phyloP scores from a whole-genome alignment of 169 alveolate species.

The Theileria sp. region DNA sequence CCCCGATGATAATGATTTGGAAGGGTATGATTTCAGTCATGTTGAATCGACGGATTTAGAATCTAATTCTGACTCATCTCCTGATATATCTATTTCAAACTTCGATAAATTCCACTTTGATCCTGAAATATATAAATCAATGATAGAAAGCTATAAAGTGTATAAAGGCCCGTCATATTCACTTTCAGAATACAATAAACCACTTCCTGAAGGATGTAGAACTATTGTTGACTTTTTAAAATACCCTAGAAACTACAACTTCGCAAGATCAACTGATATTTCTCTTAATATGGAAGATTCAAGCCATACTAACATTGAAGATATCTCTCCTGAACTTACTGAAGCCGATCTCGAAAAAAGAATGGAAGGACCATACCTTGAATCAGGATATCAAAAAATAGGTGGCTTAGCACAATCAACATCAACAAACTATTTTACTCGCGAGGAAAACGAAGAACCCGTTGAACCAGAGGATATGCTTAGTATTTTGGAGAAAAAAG shows the following conservation, averaged over 20 bases:
- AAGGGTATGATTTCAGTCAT: neutral
- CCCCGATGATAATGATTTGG: neutral
- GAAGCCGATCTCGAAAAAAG: neutral
- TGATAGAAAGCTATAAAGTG: slow-evolving; percentile 4
- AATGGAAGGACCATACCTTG: slow-evolving; percentile 33
- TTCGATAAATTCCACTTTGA: slow-evolving; percentile 8
- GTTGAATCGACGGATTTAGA: neutral
- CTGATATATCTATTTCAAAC: neutral
- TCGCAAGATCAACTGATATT: slow-evolving; percentile 33
- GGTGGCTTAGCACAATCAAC: neutral
- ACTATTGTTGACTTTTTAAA: slow-evolving; percentile 53
- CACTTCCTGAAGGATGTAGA: slow-evolving; percentile 61
- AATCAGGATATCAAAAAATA: slow-evolving; percentile 25
- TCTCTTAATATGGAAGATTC: slow-evolving; percentile 28
- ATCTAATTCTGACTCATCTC: neutral
- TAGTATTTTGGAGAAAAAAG: slow-evolving; percentile 11
- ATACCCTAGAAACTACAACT: slow-evolving; percentile 57
- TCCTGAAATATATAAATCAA: slow-evolving; percentile 10
- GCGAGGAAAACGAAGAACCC: slow-evolving; percentile 17
- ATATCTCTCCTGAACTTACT: neutral
- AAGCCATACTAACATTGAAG: neutral
- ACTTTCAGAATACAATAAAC: slow-evolving; percentile 9
- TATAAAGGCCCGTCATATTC: slow-evolving; percentile 28
- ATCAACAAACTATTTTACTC: neutral
- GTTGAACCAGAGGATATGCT: slow-evolving; percentile 27